Percentiles rank a stretch among this genome's conserved stretches.
phyloP scores from a whole-genome alignment of 306 rosid genomes.

The cucumber (Cucumis sativus) region DNA sequence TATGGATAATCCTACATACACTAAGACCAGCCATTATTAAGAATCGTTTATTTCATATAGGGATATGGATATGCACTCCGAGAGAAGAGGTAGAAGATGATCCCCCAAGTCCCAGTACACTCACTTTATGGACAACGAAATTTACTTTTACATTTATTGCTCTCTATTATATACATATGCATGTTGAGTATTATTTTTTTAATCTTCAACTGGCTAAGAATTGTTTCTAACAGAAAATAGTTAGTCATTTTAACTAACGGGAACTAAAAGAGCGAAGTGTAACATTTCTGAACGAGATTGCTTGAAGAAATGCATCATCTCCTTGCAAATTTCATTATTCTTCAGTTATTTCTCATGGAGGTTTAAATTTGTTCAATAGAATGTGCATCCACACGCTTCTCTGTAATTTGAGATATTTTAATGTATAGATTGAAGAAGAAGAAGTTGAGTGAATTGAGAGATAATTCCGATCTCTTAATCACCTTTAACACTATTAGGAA shows the following conservation, averaged over 20 bases:
- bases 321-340: not conserved
- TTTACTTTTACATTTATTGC: no score
- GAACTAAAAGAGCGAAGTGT: not conserved
- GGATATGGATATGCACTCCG: not conserved
- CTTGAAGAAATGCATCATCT: not conserved
- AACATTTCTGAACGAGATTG: not conserved
- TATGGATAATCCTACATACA: not conserved
- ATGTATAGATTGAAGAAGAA: not conserved
- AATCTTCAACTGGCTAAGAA: not conserved
- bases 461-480: not conserved
- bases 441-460: not conserved
- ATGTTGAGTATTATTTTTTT: no score
- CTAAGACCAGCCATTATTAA: not conserved
- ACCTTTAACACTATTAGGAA: no score
- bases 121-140: not conserved
- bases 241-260: not conserved
- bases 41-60: not conserved
- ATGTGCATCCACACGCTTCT: not conserved
- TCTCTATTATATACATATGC: no score
- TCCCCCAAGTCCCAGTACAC: not conserved
- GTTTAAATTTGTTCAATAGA: not conserved
- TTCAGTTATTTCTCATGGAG: not conserved
- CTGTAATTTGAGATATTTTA: not conserved
- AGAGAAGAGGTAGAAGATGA: not conserved
- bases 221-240: not conserved